Percentiles rank a stretch among this genome's conserved stretches.
Evolutionary conservation across 495 filamentous ascomycete genomes (phyloP).

Genomic region (Talaromyces trachyspermus): DNA sequence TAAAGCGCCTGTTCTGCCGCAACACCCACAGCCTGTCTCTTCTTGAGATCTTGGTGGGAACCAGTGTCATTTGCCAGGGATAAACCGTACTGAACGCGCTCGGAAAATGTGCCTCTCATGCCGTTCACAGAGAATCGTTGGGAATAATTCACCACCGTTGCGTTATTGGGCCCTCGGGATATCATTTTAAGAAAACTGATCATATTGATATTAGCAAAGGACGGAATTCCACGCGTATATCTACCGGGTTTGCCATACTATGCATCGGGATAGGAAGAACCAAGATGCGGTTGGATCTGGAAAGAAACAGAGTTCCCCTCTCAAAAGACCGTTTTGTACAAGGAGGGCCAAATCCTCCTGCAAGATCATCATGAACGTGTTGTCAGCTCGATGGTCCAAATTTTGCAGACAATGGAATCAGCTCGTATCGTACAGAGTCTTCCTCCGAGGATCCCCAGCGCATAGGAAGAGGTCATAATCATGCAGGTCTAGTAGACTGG

Average conservation of each 20-base stretch:
- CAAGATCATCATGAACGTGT: not conserved
- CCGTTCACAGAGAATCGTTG: conserved; percentile 55
- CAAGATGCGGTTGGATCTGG: conserved; percentile 38
- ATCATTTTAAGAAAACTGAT: conserved; percentile 60
- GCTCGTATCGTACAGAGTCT: conserved; percentile 37
- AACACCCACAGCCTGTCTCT: conserved; percentile 20
- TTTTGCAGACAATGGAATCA: too few relatives aligned
- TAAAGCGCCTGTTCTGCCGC: conserved; percentile 19
- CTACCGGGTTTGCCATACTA: conserved; percentile 41
- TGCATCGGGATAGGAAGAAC: conserved; percentile 48
- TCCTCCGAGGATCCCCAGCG: conserved; percentile 51
- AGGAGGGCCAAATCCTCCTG: conserved; percentile 40
- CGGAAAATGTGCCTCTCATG: conserved; percentile 59
- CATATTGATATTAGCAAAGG: conserved; percentile 8
- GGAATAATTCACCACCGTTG: conserved; percentile 52
- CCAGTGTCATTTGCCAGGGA: conserved; percentile 33
- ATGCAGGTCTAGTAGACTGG: conserved; percentile 41
- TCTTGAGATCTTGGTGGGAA: conserved; percentile 21
- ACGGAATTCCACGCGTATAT: not conserved
- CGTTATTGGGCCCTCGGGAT: conserved; percentile 42
- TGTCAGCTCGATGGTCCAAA: too few relatives aligned
- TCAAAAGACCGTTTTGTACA: conserved; percentile 31
- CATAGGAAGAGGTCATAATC: conserved; percentile 57
- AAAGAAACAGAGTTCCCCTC: conserved; percentile 46
- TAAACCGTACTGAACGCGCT: conserved; percentile 32